Base-by-base conservation (phyloP, 106 monocot species). In the Alisma plantagoaquatica region DNA sequence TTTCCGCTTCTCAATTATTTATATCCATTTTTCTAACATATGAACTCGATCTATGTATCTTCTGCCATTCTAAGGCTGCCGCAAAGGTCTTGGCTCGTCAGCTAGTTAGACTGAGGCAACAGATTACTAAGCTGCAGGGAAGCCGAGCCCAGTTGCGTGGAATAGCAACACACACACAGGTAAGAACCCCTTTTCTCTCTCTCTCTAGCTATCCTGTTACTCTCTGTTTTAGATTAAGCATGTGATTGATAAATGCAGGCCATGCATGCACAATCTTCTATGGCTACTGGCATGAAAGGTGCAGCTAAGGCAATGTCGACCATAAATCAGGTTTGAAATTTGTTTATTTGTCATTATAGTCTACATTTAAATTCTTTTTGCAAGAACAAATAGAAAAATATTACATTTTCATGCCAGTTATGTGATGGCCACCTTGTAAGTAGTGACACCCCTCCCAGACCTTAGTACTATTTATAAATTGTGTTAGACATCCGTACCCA, bases 71-170 rank as follows among this genome's bases (percentile, higher is more conserved):
- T 51, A 64, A 94, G 93, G 64, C 77, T 56, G 87, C 87, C 49
- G 70, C 83, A 18, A 94, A 68, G 70, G 63, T 69, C 58, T 65
- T 87, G 62, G 87, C 87, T 8, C 79, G 72, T 15, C 93, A 94
- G 48, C 80, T 94, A 52, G 53, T 94, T 16, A 74, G 83, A 35
- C 42, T 94, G 59, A 79, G 93, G 62, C 93, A 94, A 51, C 76
- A 83, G 62, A 94, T 94, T 60, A 21, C 71, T 49, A 87, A 71
- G 27, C 64, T 94, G 32, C 83, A 94, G 60, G 65, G 75, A 43
- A 80, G 70, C 46, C 64, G 75, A 57, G 87, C 83, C 68, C 93
- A 94, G 51, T 74, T 94, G 66, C 77, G 83, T 51, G 93, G 93
- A 14, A 72, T 94, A 51, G 72, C 80, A 33, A 94, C 80, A 19